Base-by-base conservation (phyloP, 2,329 filamentous ascomycete species). In the Microdochium bolleyi region DNA sequence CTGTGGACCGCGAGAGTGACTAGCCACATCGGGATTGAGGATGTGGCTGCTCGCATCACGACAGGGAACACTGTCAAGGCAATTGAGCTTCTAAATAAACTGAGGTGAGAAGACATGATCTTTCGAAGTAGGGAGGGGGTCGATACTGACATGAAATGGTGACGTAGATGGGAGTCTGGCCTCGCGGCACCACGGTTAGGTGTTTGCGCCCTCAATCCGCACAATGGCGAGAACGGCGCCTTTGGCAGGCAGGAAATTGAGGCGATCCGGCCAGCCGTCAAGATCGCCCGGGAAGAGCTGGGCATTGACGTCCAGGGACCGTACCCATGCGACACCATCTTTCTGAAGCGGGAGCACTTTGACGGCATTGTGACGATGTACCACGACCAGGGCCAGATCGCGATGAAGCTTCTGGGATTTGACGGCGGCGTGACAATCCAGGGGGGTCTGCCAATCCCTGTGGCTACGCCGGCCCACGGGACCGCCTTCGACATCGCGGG, bases 321-420 rank as follows among this genome's bases (percentile, higher is more conserved):
- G 1, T 69, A 63, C 53, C 66, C 66, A 2, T 64, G 59, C 52
- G 66, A 67, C 55, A 68, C 66, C 24, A 66, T 69, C 52, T 68
- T 68, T 52, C 55, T 68, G 10, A 62, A 62, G 53, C 57, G 67
- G 24, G 51, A 58, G 24, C 55, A 61, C 19, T 68, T 63, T 50
- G 65, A 68, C 52, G 65, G 61, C n/a, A 66, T 69, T 24, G 59
- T 68, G 27, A 66, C 65, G 46, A 67, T 68, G 66, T 68, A 68
- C 51, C 66, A 68, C 56, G 66, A 69, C 53, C 66, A 68, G 49
- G 66, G 66, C 3, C 66, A 69, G 55, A 67, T 67, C 34, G 66
- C 65, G 4, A 61, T 69, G 54, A 68, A 67, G 57, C 56, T 68
- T 3, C 59, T 69, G 9, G 56, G 55, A 2, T 69, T 69, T 53